Percentiles rank a stretch among this genome's conserved stretches.
phyloP scores from a whole-genome alignment of 2,329 filamentous ascomycete species.

The Rhexocercosporidium sp. region DNA sequence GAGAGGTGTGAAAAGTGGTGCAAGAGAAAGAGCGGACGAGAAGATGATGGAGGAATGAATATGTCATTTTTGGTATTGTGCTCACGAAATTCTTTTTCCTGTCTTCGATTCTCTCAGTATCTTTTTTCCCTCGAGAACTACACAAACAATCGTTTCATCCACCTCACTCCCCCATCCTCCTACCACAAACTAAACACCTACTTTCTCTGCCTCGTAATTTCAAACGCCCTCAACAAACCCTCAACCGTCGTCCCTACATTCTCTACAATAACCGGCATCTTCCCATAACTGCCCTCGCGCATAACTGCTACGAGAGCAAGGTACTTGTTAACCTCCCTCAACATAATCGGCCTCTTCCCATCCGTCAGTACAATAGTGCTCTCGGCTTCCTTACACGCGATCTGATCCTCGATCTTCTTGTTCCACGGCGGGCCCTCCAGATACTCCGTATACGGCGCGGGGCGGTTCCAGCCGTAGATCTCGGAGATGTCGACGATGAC shows the following conservation, averaged over 20 bases:
- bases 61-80: too few relatives aligned
- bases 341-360: constrained; percentile 64
- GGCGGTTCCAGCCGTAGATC: constrained; percentile 81
- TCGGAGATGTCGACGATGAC: constrained; percentile 97
- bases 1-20: too few relatives aligned
- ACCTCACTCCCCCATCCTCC: neutral
- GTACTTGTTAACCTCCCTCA: constrained; percentile 74
- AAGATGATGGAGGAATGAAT: too few relatives aligned
- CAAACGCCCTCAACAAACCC: constrained; percentile 79
- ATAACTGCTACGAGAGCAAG: constrained; percentile 84
- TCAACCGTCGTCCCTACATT: constrained; percentile 84
- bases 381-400: constrained; percentile 69
- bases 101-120: neutral
- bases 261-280: constrained; percentile 85
- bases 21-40: too few relatives aligned
- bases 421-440: constrained; percentile 67
- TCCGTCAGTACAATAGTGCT: constrained; percentile 72
- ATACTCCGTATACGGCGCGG: constrained; percentile 57
- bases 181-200: constrained; percentile 1
- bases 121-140: neutral
- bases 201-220: constrained; percentile 65
- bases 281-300: constrained; percentile 83
- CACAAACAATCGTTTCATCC: neutral
- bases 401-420: constrained; percentile 67
- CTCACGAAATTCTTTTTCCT: too few relatives aligned